Conservation (phyloP, 2,329 filamentous ascomycete genomes). For the Pseudogymnoascus destructans region DNA sequence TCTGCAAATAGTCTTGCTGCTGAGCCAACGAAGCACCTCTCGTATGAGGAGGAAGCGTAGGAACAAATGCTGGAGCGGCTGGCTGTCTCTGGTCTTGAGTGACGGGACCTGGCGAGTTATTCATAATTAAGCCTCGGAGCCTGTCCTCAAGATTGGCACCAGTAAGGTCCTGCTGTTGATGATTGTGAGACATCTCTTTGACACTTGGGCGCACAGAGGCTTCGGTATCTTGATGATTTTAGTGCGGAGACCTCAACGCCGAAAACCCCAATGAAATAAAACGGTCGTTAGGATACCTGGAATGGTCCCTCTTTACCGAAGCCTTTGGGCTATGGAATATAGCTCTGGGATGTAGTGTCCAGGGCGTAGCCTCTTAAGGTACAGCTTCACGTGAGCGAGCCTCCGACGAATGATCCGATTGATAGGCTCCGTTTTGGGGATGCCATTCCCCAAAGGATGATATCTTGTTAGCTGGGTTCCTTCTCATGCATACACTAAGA, state of each 20-base stretch:
- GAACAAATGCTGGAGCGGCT: conserved; percentile 11
- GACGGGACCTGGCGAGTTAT: conserved; percentile 31
- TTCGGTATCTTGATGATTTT: not conserved
- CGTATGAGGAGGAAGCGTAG: conserved; percentile 18
- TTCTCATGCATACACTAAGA: not conserved
- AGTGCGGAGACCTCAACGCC: not conserved
- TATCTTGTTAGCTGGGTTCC: not conserved
- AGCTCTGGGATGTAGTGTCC: not conserved
- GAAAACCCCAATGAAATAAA: not conserved
- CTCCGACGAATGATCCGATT: not conserved
- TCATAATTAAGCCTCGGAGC: conserved; percentile 46
- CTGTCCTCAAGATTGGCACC: conserved; percentile 37
- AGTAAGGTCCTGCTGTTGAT: conserved; percentile 7
- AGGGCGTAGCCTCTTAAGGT: not conserved
- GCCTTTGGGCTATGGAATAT: not conserved
- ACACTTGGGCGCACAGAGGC: not conserved
- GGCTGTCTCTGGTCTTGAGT: conserved; percentile 8
- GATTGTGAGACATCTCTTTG: not conserved
- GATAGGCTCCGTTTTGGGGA: not conserved
- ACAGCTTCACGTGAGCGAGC: not conserved
- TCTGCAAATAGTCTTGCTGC: conserved; percentile 17
- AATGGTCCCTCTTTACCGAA: not conserved
- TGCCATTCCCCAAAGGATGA: not conserved
- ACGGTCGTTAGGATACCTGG: not conserved
- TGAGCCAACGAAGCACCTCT: conserved; percentile 13